Conservation (phyloP, 106 monocot species). For the Dactylorhiza incarnata region DNA sequence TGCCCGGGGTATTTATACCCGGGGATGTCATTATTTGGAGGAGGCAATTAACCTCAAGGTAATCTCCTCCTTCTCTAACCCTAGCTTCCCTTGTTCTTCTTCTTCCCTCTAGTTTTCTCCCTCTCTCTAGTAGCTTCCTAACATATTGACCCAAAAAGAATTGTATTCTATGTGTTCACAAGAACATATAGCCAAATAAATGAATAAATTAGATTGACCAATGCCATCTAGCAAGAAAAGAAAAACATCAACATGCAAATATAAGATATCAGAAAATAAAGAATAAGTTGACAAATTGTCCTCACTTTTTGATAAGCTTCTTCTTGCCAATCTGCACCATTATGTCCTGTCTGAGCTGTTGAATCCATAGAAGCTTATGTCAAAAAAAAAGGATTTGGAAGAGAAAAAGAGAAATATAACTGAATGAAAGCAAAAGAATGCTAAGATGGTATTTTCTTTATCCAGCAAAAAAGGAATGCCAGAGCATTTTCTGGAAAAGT, state of each 20-base stretch:
- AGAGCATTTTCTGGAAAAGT: neutral
- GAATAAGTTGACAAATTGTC: neutral
- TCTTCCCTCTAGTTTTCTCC: too few relatives aligned
- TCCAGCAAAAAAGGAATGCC: neutral
- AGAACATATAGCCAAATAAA: neutral
- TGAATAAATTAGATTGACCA: neutral
- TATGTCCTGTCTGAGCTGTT: constrained; percentile 50
- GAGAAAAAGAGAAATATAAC: neutral
- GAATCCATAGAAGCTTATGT: constrained; percentile 70
- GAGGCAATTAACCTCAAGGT: too few relatives aligned
- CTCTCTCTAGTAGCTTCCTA: too few relatives aligned
- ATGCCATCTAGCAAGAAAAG: too few relatives aligned
- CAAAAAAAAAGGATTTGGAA: constrained; percentile 3
- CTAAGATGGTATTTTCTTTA: neutral
- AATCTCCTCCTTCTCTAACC: too few relatives aligned
- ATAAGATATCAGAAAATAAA: too few relatives aligned
- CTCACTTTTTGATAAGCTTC: constrained; percentile 65
- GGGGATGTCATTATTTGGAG: too few relatives aligned
- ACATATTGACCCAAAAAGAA: neutral
- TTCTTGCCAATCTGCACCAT: constrained; percentile 60
- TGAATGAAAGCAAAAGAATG: neutral
- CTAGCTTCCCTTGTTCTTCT: too few relatives aligned
- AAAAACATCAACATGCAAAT: too few relatives aligned
- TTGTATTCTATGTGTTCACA: neutral
- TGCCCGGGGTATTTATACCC: too few relatives aligned